A percentile compares a stretch with the other conserved stretches of the same genome.
Evolutionary conservation across 179 eudicot genomes (phyloP).

Genomic region (Spergularia azorica): DNA sequence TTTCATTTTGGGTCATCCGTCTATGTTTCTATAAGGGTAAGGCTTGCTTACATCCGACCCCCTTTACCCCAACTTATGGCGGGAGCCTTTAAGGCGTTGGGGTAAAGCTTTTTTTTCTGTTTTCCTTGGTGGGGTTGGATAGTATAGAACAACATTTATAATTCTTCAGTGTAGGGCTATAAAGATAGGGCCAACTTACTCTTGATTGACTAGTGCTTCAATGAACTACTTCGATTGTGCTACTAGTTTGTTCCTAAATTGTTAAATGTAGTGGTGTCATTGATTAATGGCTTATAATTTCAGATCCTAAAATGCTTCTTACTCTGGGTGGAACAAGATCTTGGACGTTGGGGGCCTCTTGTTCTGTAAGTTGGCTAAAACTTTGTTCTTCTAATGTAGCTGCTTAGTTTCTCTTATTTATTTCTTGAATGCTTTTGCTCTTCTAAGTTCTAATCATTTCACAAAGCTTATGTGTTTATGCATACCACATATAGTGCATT

Average conservation of each 20-base stretch:
- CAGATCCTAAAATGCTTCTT: conserved; percentile 81
- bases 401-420: background rate
- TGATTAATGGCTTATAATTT: conserved; percentile 16
- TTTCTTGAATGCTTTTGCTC: background rate
- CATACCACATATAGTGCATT: too few relatives aligned
- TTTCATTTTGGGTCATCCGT: too few relatives aligned
- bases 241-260: background rate
- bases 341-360: conserved; percentile 92
- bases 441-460: background rate
- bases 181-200: background rate
- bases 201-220: background rate
- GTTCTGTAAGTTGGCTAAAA: conserved; percentile 63
- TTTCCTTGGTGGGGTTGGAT: too few relatives aligned
- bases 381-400: background rate
- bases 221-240: background rate
- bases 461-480: background rate
- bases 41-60: too few relatives aligned
- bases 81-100: too few relatives aligned
- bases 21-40: too few relatives aligned
- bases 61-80: too few relatives aligned
- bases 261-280: background rate
- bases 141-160: background rate
- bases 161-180: background rate
- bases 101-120: too few relatives aligned
- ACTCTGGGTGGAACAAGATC: conserved; percentile 73